Evolutionary conservation across 805 yeast species (phyloP), one percentile per base, ranked within the genome.

Genomic region (Ogataea pini): DNA sequence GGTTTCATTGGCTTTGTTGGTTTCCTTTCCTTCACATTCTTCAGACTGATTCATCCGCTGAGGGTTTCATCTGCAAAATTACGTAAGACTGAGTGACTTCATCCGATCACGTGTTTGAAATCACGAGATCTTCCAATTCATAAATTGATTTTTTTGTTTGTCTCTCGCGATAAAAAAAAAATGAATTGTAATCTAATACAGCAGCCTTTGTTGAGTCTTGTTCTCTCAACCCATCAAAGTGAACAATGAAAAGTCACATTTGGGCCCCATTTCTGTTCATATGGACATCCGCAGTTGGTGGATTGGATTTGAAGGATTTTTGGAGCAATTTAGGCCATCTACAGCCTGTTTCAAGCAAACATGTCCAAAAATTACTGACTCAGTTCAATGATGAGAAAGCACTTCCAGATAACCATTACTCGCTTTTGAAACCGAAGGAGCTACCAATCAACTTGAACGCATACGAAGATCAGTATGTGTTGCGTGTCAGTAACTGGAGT

Each of bases 401-500:
- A 10, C 33, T 39, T 6, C 42, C 42, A 13, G 42, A 27, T 2
- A 18, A 39, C 18, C 78, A 75, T 49, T 72, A 65, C 49, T 57
- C 72, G 12, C 42, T 64, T 1, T 16, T 72, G 4, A 44, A 58
- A 1, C 46, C 48, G 14, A 61, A 57, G 1, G 58, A 65, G 8
- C 66, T 63, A 59, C 79, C 79, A 5, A 64, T 76, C 9, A 65
- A 74, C 52, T 63, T 79, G 39, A 25, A 54, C 0, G 72, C 69
- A 36, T 79, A 79, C 54, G 58, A 58, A 20, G 68, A 64, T 25
- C 72, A 77, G 27, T 64, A 67, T 40, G 82, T 82, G 14, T 57
- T 78, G 14, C 64, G 86, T 50, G 58, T 80, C 18, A 34, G 41
- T 8, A 49, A 56, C 20, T 72, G 69, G 63, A 44, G 55, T 1